Evolutionary conservation across 306 rosid genomes (phyloP), one percentile per base, ranked within the genome.

Genomic region (Pterocarpus santalinus): DNA sequence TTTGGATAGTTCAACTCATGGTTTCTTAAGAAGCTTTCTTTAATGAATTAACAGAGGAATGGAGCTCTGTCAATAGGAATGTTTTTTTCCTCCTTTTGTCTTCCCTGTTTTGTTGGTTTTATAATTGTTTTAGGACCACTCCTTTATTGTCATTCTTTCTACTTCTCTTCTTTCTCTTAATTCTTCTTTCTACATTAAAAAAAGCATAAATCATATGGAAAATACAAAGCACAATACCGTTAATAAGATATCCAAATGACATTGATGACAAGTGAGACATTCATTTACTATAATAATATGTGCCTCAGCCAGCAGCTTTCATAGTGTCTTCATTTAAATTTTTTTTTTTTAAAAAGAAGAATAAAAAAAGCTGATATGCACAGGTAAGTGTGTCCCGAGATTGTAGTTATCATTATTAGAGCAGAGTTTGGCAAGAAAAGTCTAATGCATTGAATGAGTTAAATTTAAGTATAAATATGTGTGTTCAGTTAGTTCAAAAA

Each of bases 401-500:
- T 15, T 28, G 15, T n/a, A 36, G 28, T 38, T 14, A 65, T 65
- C 5, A 39, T 65, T 65, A 16, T 38, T 36, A 65, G 33, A 38
- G 49, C 39, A 38, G 1, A 36, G 22, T 35, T 35, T 28, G 7
- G 12, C 1, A 35, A 64, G 46, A 36, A 64, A 65, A 65, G 14
- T 15, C 51, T 47, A 65, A n/a, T 6, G 51, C 51, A 13, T 39
- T 15, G 36, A 39, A 5, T 70, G 14, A 16, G 8, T 53, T 1
- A 22, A 22, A 22, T 22, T 22, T 22, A 22, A 22, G 28, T 22
- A 22, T 22, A 22, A 0, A 22, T 22, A 22, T 22, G 0, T 22
- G 28, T 22, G 28, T 22, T 22, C 61, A 73, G 56, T 17, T 61
- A 75, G 47, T 61, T 61, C 43, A 65, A 61, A 15, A 39, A 74